phyloP scores from a whole-genome alignment of 805 yeast species.

The Yarrowia osloensis region DNA sequence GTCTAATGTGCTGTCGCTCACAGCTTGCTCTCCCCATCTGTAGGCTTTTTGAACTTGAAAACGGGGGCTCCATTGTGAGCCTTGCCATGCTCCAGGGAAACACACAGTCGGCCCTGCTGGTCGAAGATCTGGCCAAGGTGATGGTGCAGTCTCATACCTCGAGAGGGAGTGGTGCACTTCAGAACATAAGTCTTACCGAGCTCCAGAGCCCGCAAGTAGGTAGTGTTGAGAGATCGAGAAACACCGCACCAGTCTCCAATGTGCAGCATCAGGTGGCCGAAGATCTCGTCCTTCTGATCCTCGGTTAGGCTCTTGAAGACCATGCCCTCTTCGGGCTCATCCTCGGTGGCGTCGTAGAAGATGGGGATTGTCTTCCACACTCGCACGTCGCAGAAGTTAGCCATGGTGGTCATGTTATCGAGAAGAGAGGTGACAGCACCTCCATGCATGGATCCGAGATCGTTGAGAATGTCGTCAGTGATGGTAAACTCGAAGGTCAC shows the following conservation, averaged over 20 bases:
- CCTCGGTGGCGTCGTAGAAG: conserved; percentile 28
- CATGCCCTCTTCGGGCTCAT: conserved; percentile 22
- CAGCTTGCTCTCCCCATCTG: neutral
- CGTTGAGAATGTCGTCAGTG: conserved; percentile 26
- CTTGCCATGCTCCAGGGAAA: conserved; percentile 27
- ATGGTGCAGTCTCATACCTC: conserved; percentile 29
- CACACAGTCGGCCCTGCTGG: conserved; percentile 23
- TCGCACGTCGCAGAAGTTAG: conserved; percentile 22
- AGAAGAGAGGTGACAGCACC: conserved; percentile 21
- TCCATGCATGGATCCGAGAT: conserved; percentile 31
- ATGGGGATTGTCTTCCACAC: conserved; percentile 30
- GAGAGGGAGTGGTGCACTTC: conserved; percentile 21
- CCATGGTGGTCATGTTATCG: conserved; percentile 30
- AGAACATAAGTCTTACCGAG: conserved; percentile 12
- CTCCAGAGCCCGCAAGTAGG: conserved; percentile 22
- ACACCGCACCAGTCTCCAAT: conserved; percentile 30
- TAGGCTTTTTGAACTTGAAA: conserved; percentile 27
- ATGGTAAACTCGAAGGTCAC: conserved; percentile 28
- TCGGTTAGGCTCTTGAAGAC: conserved; percentile 10
- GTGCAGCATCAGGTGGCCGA: conserved; percentile 23
- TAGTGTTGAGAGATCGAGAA: conserved; percentile 27
- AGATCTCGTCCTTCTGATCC: conserved; percentile 24
- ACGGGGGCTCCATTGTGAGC: conserved; percentile 22
- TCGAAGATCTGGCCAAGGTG: conserved; percentile 20
- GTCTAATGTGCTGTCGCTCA: neutral